These are phyloP conservation scores for Arthroderma uncinatum DNA, from an alignment of 2,329 filamentous ascomycete species.

Conservation along the genomic window DNA sequence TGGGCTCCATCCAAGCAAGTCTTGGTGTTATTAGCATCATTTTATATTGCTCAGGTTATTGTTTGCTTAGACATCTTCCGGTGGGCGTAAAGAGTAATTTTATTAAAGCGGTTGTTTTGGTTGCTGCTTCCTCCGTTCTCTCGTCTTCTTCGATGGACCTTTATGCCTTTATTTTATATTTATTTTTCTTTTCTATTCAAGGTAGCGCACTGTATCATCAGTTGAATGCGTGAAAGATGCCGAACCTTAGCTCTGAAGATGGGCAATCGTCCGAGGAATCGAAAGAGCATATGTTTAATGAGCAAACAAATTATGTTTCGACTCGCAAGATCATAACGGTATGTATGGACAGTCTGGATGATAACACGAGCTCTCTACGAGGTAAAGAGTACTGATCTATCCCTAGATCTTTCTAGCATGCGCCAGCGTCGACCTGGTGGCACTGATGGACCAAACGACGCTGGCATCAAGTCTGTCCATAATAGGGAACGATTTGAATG, in stretches of 20 bases:
- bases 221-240: not conserved
- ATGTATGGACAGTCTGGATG: slow-evolving; percentile 12
- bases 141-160: too few relatives aligned
- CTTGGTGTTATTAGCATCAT: too few relatives aligned
- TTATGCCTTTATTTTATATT: too few relatives aligned
- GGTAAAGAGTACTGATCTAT: not conserved
- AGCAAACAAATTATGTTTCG: slow-evolving; percentile 48
- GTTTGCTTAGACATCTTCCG: too few relatives aligned
- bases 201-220: too few relatives aligned
- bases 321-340: slow-evolving; percentile 43
- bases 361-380: not conserved
- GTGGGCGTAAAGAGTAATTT: too few relatives aligned
- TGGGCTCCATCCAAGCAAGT: too few relatives aligned
- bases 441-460: slow-evolving; percentile 49
- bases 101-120: too few relatives aligned
- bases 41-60: too few relatives aligned
- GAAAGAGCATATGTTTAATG: slow-evolving; percentile 36
- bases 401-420: slow-evolving; percentile 47
- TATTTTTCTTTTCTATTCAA: too few relatives aligned
- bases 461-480: slow-evolving; percentile 46
- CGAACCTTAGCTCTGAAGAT: not conserved
- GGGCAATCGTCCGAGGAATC: slow-evolving; percentile 15
- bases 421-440: slow-evolving; percentile 44
- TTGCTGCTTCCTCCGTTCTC: too few relatives aligned
- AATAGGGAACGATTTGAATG: slow-evolving; percentile 41